Evolutionary conservation across 2,329 filamentous ascomycete genomes (phyloP).

Genomic region (Pseudocercospora macadamiae): DNA sequence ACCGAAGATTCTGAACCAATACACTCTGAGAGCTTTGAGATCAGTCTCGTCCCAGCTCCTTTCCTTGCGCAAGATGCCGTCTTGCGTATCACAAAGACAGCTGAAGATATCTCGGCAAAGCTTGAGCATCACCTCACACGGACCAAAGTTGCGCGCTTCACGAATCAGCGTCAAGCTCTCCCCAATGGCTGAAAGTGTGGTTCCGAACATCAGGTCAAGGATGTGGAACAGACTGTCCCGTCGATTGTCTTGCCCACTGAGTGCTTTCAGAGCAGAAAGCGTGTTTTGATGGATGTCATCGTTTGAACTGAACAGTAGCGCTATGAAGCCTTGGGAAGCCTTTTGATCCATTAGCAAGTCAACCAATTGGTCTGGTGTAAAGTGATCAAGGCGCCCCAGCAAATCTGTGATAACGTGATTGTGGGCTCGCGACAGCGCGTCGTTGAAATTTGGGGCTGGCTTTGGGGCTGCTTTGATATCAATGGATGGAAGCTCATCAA

Average conservation of each 20-base stretch:
- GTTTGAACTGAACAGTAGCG: conserved; percentile 79
- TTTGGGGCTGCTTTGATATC: conserved; percentile 46
- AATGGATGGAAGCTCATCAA: conserved; percentile 68
- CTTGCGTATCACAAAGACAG: conserved; percentile 65
- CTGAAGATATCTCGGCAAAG: conserved; percentile 65
- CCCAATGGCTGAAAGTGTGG: conserved; percentile 60
- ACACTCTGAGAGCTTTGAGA: conserved; percentile 67
- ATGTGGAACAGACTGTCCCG: conserved; percentile 64
- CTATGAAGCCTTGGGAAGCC: conserved; percentile 74
- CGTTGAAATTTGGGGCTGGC: conserved; percentile 75
- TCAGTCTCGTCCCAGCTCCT: conserved; percentile 61
- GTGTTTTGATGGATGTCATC: conserved; percentile 77
- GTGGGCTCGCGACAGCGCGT: conserved; percentile 65
- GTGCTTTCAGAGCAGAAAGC: conserved; percentile 78
- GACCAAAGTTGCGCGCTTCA: conserved; percentile 61
- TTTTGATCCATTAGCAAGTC: conserved; percentile 68
- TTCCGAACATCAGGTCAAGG: conserved; percentile 59
- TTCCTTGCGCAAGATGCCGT: conserved; percentile 62
- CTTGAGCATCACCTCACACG: conserved; percentile 63
- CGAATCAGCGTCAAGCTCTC: conserved; percentile 60
- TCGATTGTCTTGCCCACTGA: conserved; percentile 70
- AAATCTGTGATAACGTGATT: conserved; percentile 70
- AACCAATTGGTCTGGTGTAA: conserved; percentile 69
- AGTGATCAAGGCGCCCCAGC: conserved; percentile 77
- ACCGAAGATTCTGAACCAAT: conserved; percentile 86